Base-by-base conservation (phyloP, 1,139 yeast genomes). In the Yamadazyma aaseri region DNA sequence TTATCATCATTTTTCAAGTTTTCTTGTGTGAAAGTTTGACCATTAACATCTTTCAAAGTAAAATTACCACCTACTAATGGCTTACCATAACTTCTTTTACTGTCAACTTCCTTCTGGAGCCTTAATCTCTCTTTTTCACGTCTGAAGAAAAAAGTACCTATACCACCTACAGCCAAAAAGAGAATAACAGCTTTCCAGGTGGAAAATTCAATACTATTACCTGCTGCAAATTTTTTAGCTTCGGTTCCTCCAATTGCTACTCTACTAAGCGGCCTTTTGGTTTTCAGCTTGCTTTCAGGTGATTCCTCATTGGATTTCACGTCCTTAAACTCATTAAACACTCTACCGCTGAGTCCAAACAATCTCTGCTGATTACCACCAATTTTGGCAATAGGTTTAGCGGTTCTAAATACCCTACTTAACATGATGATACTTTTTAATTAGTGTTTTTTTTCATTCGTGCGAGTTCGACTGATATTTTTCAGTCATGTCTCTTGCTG, bases 41-140 rank as follows among this genome's bases (percentile, higher is more conserved):
- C 89, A 32, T 89, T 63, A 26, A 76, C 73, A 53, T 89, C 96
- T 4, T 74, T 58, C 43, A 92, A 65, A 34, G 70, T 67, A 58
- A 92, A 92, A 5, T 89, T 82, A 0, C 98, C 98, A 13, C 98
- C 98, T 38, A 92, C 85, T 32, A 86, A 70, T 3, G 98, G 97
- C 55, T 82, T 87, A 12, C 98, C 98, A 49, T 84, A 73, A 12
- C 95, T 92, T 57, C 90, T 73, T 53, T 86, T 87, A 29, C 83
- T 76, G 49, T 87, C 96, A 17, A 87, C 92, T 51, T 83, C 86
- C 46, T 79, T 79, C 53, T 86, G 86, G 25, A 80, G 65, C 44
- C 81, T 76, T 32, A 89, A 56, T 55, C 86, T 76, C 55, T 80
- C 79, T 67, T 86, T 86, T 53, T 87, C 95, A 30, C 64, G 61